phyloP scores from a whole-genome alignment of 108 stramenopile species.

The Schizochytrium sp. region DNA sequence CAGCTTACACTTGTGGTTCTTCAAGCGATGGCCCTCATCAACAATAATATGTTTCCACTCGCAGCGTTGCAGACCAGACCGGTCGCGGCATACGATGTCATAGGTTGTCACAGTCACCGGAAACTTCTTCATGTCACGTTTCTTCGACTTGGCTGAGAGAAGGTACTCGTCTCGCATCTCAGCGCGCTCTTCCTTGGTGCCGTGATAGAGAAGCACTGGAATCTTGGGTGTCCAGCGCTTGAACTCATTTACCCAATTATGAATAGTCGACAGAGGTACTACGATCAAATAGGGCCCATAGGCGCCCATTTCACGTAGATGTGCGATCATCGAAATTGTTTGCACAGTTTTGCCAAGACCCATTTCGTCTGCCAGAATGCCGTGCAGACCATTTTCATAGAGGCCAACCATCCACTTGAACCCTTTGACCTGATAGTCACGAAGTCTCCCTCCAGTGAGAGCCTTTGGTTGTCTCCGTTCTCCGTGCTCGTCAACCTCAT shows the following conservation, averaged over 20 bases:
- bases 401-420: conserved; percentile 90
- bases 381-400: conserved; percentile 96
- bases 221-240: conserved; percentile 91
- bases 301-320: conserved; percentile 79
- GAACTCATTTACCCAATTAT: conserved; percentile 94
- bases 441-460: conserved; percentile 69
- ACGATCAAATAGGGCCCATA: conserved; percentile 91
- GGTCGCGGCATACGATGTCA: conserved; percentile 91
- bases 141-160: neutral
- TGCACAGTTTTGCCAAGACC: conserved; percentile 87
- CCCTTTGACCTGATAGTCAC: conserved; percentile 81
- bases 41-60: conserved; percentile 92
- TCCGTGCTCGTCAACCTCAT: conserved; percentile 20
- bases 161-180: conserved; percentile 71
- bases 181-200: conserved; percentile 84
- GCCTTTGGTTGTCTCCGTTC: conserved; percentile 64
- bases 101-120: conserved; percentile 94
- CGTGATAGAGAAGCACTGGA: conserved; percentile 93
- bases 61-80: conserved; percentile 80
- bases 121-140: conserved; percentile 75
- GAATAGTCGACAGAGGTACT: conserved; percentile 96
- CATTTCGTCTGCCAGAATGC: conserved; percentile 99
- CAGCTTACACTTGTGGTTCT: conserved; percentile 93
- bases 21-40: conserved; percentile 98
- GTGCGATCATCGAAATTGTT: conserved; percentile 93